phyloP scores from a whole-genome alignment of 257 asterid genomes.

The Fraxinus cuspidata region DNA sequence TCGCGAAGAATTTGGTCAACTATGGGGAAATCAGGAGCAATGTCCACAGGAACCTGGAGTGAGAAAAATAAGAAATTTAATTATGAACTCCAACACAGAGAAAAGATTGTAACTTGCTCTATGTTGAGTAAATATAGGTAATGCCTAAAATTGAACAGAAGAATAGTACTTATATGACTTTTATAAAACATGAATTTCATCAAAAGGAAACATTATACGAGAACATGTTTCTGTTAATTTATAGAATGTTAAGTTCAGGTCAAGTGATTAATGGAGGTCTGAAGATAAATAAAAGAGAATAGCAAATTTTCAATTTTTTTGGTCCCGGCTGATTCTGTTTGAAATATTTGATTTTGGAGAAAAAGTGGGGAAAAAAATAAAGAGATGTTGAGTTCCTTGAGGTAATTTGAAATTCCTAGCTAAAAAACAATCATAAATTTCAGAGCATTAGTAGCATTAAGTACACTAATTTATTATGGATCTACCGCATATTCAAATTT shows the following conservation, averaged over 20 bases:
- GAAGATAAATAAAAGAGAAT: background rate
- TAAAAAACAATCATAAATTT: background rate
- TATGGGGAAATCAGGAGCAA: conserved; percentile 77
- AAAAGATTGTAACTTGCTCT: background rate
- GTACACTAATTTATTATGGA: background rate
- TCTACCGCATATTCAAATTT: background rate
- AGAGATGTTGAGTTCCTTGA: background rate
- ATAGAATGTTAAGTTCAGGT: background rate
- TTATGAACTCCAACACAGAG: background rate
- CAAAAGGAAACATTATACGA: background rate
- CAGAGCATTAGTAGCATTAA: background rate
- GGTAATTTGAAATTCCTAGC: background rate
- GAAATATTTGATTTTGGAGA: no score
- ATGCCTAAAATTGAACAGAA: background rate
- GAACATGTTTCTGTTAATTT: background rate
- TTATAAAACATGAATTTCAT: background rate
- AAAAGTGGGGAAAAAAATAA: background rate
- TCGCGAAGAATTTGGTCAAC: conserved; percentile 55
- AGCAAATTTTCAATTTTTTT: background rate
- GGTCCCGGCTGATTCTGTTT: no score
- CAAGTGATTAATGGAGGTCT: background rate
- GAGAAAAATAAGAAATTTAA: background rate
- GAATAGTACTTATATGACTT: background rate
- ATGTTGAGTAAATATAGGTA: background rate
- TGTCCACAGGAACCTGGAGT: conserved; percentile 88